Conservation (phyloP, 768 basidiomycete genomes). For the Lyophyllum semitale region DNA sequence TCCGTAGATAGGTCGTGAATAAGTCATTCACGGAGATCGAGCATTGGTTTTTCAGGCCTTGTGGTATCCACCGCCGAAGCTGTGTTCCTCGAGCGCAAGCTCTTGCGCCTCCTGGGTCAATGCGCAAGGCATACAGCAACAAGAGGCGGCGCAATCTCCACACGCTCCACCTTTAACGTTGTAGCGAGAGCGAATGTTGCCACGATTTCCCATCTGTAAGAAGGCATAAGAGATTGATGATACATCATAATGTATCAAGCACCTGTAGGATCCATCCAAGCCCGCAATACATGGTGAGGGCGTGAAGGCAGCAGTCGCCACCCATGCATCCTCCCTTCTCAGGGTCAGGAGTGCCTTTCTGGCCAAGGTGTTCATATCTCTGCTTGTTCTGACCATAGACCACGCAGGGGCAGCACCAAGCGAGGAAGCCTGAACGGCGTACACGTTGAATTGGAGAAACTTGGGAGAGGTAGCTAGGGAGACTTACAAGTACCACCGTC, state of each 20-base stretch:
- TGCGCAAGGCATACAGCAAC: slow-evolving; percentile 41
- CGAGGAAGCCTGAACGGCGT: slow-evolving; percentile 22
- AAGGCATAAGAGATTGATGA: neutral
- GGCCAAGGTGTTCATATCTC: slow-evolving; percentile 32
- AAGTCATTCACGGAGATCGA: too few relatives aligned
- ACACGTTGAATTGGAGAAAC: neutral
- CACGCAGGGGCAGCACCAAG: slow-evolving; percentile 41
- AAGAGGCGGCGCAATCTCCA: slow-evolving; percentile 32
- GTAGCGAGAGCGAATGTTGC: slow-evolving; percentile 14
- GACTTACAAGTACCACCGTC: slow-evolving; percentile 25
- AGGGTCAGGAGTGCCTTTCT: slow-evolving; percentile 34
- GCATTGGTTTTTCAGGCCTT: too few relatives aligned
- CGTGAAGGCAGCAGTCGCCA: slow-evolving; percentile 31
- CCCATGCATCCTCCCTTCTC: slow-evolving; percentile 30
- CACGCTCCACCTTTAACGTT: slow-evolving; percentile 33
- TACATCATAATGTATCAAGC: neutral
- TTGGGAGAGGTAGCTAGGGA: neutral
- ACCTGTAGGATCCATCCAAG: slow-evolving; percentile 36
- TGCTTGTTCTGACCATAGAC: slow-evolving; percentile 37
- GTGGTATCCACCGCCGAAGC: slow-evolving; percentile 9
- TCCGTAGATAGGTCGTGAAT: too few relatives aligned
- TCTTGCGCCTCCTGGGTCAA: slow-evolving; percentile 45
- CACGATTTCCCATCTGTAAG: slow-evolving; percentile 24
- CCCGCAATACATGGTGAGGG: slow-evolving; percentile 21
- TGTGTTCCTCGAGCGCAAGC: slow-evolving; percentile 41